These are phyloP conservation scores for Hyaloscypha bicolor DNA, from an alignment of 495 filamentous ascomycete species.

Conservation along the genomic window DNA sequence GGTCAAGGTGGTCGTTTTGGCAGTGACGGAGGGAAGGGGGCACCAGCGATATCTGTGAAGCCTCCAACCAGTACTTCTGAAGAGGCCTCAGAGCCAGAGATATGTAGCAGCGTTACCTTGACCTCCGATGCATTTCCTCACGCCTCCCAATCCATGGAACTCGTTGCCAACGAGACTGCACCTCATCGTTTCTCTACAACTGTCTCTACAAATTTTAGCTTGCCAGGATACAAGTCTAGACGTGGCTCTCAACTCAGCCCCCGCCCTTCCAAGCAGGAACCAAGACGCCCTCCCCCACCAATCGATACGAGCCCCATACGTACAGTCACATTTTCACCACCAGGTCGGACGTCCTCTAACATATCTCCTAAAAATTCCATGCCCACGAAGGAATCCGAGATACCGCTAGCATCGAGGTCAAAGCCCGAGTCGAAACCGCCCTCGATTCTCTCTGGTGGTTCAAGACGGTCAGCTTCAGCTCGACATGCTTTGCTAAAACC, in stretches of 20 bases:
- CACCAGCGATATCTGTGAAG: not conserved
- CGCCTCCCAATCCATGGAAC: constrained; percentile 13
- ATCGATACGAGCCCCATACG: not conserved
- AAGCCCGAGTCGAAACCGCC: constrained; percentile 14
- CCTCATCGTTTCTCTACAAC: constrained; percentile 13
- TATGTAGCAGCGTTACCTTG: constrained; percentile 22
- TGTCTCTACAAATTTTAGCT: constrained; percentile 25
- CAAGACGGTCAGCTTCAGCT: constrained; percentile 16
- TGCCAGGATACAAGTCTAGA: constrained; percentile 17
- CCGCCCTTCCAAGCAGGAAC: not conserved
- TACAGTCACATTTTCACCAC: not conserved
- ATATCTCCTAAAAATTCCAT: not conserved
- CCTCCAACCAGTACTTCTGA: not conserved
- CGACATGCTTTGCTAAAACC: constrained; percentile 29
- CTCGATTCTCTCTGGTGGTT: constrained; percentile 24
- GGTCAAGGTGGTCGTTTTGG: not conserved
- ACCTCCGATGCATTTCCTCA: constrained; percentile 23
- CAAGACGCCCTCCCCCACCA: not conserved
- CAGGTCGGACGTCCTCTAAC: not conserved
- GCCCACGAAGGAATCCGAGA: not conserved
- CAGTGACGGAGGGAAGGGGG: not conserved
- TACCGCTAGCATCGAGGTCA: constrained; percentile 1
- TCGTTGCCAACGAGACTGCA: not conserved
- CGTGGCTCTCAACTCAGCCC: not conserved
- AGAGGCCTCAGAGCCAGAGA: not conserved